Base-by-base conservation (phyloP, 768 basidiomycete species). In the Amanita molliuscula region DNA sequence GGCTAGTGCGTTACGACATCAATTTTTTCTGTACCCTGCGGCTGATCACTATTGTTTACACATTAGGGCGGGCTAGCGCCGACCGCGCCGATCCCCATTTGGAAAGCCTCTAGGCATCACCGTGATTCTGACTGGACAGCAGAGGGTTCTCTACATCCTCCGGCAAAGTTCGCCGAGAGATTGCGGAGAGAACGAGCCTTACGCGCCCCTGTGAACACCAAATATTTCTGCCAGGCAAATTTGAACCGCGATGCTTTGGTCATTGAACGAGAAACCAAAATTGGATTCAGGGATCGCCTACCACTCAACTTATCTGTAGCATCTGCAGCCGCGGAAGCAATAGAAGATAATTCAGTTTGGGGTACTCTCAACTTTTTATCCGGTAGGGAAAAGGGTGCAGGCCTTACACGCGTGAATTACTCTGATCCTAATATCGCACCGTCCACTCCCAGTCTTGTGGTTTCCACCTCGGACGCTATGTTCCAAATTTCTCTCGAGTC, bases 1-100 rank as follows among this genome's bases (percentile, higher is more conserved):
- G 49, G 49, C 49, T 50, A 40, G 49, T 50, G 4, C 33, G 49
- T 50, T 29, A 34, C 41, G 48, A 29, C 49, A 50, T 36, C 25
- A 1, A 20, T 42, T 18, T 28, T 23, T 26, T 33, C 23, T 36
- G 5, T 37, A 20, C 26, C 37, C 16, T 41, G 15, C 28, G 15
- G 38, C 23, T 48, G 35, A 29, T 40, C 28, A 41, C 33, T 36
- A 28, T 40, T 48, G 18, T 34, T 13, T 34, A 15, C 16, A 16
- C 18, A 13, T 25, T 18, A 48, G 48, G 41, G 31, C 33, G 49
- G 41, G 36, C 29, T 48, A 50, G 41, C 31, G 28, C 49, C 49
- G 13, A 43, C 38, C n/a, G n/a, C 41, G 11, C 34, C 31, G 16
- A 13, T 43, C 42, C 16, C 42, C 40, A 35, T 41, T 48, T 9